phyloP scores from a whole-genome alignment of 306 rosid genomes.

The Lagenaria siceraria region DNA sequence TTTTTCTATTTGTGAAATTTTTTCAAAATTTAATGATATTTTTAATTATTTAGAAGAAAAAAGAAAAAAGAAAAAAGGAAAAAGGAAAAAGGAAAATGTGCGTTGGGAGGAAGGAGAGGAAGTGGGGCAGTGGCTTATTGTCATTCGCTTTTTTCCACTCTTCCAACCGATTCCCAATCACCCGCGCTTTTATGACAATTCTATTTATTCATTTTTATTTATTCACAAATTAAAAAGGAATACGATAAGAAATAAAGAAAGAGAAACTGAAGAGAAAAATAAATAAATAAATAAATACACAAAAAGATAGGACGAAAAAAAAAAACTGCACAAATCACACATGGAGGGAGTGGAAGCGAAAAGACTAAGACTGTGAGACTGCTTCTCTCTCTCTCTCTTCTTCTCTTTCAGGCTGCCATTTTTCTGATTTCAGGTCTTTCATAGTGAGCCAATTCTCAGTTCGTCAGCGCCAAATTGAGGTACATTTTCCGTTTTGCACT shows the following conservation, averaged over 20 bases:
- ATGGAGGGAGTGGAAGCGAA: constrained; percentile 36
- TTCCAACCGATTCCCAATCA: constrained; percentile 7
- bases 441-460: constrained; percentile 6
- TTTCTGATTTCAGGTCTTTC: constrained; percentile 10
- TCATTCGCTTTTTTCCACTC: background rate
- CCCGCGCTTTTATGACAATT: constrained; percentile 11
- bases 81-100: too few species aligned
- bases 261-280: background rate
- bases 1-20: too few species aligned
- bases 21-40: too few species aligned
- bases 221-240: background rate
- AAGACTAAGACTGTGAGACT: constrained; percentile 19
- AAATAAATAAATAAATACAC: too few species aligned
- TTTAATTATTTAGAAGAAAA: too few species aligned
- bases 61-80: too few species aligned
- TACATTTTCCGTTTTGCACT: constrained; percentile 9
- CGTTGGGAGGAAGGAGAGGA: too few species aligned
- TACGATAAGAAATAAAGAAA: background rate
- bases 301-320: background rate
- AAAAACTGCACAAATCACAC: constrained; percentile 14
- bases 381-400: constrained; percentile 10
- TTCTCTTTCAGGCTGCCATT: background rate
- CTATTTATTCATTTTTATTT: background rate
- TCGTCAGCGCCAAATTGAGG: background rate
- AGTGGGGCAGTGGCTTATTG: background rate